These are phyloP conservation scores for Camelina hispida DNA, from an alignment of 345 rosid species.

Conservation along the genomic window DNA sequence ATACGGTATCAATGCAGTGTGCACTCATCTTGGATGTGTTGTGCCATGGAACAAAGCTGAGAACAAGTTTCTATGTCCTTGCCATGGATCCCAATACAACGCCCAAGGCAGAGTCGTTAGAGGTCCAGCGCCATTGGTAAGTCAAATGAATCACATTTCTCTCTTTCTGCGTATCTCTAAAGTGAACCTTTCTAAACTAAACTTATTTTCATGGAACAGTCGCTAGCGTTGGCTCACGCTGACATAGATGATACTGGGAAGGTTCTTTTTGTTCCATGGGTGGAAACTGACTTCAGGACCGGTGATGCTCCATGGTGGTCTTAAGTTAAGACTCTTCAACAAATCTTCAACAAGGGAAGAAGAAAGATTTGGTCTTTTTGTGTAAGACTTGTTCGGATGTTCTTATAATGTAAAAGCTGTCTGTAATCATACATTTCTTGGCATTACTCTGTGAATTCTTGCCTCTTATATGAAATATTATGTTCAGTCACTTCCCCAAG, in stretches of 20 bases:
- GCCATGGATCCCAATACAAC: conserved; percentile 99
- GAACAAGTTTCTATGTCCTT: conserved; percentile 94
- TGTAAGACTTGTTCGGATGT: conserved; percentile 17
- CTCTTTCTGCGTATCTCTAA: not conserved
- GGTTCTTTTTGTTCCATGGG: conserved; percentile 91
- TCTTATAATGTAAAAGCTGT: conserved; percentile 35
- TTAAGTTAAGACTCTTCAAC: conserved; percentile 36
- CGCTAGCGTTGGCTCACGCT: conserved; percentile 89
- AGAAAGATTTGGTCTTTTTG: conserved; percentile 15
- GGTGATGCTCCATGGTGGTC: conserved; percentile 98
- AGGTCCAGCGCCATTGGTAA: conserved; percentile 98
- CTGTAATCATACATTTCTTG: conserved; percentile 36
- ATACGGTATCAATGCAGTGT: conserved; percentile 81
- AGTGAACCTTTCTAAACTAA: not conserved
- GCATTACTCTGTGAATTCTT: conserved; percentile 46
- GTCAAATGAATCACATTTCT: conserved; percentile 29
- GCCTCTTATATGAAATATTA: conserved; percentile 24
- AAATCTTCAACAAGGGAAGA: conserved; percentile 11
- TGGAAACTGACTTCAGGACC: conserved; percentile 95
- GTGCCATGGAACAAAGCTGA: conserved; percentile 91
- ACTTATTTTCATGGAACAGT: conserved; percentile 48
- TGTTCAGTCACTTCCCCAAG: conserved; percentile 19
- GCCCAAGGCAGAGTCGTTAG: conserved; percentile 94
- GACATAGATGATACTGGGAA: conserved; percentile 75
- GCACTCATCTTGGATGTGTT: conserved; percentile 97